Evolutionary conservation across 192 early-diverging fungal species (phyloP).

Genomic region (Backusella tarrabulga): DNA sequence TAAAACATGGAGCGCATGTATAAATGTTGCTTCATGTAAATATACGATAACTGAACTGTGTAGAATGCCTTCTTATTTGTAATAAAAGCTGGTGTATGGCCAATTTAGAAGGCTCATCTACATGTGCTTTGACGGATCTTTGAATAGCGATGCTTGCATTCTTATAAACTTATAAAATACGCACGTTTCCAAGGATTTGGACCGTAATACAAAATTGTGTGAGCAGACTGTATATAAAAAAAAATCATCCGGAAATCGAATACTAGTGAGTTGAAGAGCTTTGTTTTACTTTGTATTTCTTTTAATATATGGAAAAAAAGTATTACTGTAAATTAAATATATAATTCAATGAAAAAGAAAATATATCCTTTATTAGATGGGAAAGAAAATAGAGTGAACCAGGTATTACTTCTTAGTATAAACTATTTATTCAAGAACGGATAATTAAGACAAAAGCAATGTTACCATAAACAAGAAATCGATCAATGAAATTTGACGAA

Average conservation of each 20-base stretch:
- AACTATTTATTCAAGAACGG: conserved; percentile 5
- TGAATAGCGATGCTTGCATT: neutral
- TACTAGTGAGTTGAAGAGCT: neutral
- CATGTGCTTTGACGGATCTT: conserved; percentile 1
- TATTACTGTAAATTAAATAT: neutral
- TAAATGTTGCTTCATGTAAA: neutral
- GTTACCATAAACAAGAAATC: neutral
- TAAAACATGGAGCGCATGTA: too few relatives aligned
- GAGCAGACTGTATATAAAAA: conserved; percentile 1
- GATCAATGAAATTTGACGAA: neutral
- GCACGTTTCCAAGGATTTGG: neutral
- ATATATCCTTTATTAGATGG: neutral
- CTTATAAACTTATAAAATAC: neutral
- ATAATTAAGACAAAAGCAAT: neutral
- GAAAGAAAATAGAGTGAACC: neutral
- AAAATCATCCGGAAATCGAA: neutral
- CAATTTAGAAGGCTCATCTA: neutral
- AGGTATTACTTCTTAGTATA: neutral
- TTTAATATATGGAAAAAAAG: neutral
- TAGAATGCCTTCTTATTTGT: neutral
- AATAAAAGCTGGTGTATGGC: neutral
- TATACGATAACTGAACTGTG: neutral
- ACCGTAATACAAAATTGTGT: neutral
- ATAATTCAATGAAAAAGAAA: neutral
- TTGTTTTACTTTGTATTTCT: neutral